phyloP scores from a whole-genome alignment of 169 alveolate genomes.

The Theileria parva region DNA sequence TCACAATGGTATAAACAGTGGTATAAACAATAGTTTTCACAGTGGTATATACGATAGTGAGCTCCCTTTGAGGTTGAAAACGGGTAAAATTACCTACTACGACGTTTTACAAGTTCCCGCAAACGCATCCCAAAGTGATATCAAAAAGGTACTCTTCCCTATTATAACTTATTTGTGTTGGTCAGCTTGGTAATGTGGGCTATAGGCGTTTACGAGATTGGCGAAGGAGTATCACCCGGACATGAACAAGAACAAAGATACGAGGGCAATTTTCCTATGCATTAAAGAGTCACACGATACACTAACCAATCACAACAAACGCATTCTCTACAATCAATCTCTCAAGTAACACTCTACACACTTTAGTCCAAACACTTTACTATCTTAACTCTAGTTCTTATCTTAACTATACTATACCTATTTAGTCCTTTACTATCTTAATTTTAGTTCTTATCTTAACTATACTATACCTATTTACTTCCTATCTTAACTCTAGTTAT shows the following conservation, averaged over 20 bases:
- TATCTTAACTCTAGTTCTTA: no score
- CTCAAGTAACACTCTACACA: conserved; percentile 12
- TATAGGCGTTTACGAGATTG: conserved; percentile 52
- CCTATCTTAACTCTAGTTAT: no score
- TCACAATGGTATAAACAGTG: conserved; percentile 20
- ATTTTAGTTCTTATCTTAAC: no score
- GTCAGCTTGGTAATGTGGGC: no score
- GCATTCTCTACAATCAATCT: conserved; percentile 37
- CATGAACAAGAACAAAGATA: conserved; percentile 22
- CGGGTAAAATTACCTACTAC: conserved; percentile 55
- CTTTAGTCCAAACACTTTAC: no score
- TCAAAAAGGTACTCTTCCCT: conserved; percentile 63
- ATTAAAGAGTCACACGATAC: conserved; percentile 65
- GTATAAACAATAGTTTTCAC: background rate
- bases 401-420: no score
- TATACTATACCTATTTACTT: no score
- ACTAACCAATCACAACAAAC: conserved; percentile 22
- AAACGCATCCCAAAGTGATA: conserved; percentile 24
- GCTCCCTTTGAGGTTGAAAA: conserved; percentile 11
- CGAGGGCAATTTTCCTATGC: conserved; percentile 38
- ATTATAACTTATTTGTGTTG: no score
- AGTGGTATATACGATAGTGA: background rate
- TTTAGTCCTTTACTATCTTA: no score
- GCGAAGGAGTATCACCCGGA: conserved; percentile 67
- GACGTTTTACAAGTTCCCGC: conserved; percentile 39